Evolutionary conservation across 139 green algal species (phyloP).

Genomic region (Tetraselmis chui): DNA sequence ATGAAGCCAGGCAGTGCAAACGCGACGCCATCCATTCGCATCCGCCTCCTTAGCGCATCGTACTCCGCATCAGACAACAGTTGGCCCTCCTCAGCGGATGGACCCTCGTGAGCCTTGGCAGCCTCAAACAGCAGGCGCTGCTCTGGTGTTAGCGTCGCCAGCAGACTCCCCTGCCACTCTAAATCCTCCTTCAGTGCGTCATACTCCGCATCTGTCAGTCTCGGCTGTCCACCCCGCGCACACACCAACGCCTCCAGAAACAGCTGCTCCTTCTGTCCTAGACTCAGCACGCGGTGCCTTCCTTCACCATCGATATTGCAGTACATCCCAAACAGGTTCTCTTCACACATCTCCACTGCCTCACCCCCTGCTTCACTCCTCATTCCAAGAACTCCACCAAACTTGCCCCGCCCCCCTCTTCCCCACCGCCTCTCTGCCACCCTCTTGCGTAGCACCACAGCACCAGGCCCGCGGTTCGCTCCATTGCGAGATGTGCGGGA

Average conservation of each 20-base stretch:
- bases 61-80: background rate
- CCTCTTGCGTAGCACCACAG: too few species aligned
- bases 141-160: conserved; percentile 25
- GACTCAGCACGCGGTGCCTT: conserved; percentile 34
- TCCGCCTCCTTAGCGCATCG: background rate
- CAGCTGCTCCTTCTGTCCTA: conserved; percentile 80
- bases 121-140: background rate
- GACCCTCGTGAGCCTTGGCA: background rate
- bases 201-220: conserved; percentile 79
- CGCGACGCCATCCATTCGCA: background rate
- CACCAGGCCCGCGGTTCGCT: too few species aligned
- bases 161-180: conserved; percentile 61
- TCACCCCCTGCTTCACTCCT: too few species aligned
- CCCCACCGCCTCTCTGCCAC: too few species aligned
- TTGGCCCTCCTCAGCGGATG: background rate
- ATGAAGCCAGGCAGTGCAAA: background rate
- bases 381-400: too few species aligned
- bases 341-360: background rate
- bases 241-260: conserved; percentile 78
- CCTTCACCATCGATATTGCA: conserved; percentile 39
- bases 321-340: conserved; percentile 31
- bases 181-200: conserved; percentile 68
- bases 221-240: conserved; percentile 53
- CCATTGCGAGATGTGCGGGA: too few species aligned
- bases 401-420: too few species aligned